Conservation (phyloP, 1,284 basidiomycete species). For the Microstroma glucosiphilum region DNA sequence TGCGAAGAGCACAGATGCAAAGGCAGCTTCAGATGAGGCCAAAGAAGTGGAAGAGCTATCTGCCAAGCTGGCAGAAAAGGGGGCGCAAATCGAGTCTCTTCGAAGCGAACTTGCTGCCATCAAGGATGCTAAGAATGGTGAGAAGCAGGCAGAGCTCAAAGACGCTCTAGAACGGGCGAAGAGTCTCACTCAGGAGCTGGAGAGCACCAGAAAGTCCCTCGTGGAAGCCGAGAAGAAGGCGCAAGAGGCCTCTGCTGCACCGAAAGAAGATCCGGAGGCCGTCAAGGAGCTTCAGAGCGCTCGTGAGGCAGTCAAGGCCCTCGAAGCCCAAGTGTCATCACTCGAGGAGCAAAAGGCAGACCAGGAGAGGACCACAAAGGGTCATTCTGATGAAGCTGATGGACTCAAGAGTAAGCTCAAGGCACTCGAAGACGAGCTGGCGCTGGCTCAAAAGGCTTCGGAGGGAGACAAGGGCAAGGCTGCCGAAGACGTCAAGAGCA, state of each 20-base stretch:
- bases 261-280: background rate
- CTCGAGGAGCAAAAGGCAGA: conserved; percentile 14
- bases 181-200: conserved; percentile 5
- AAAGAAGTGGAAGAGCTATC: conserved; percentile 8
- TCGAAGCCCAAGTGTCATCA: conserved; percentile 13
- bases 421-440: conserved; percentile 18
- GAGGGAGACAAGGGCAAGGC: conserved; percentile 15
- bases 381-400: conserved; percentile 4
- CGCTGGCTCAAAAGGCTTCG: conserved; percentile 16
- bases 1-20: background rate
- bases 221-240: background rate
- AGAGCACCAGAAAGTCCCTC: conserved; percentile 9
- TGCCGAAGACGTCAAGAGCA: conserved; percentile 15
- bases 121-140: background rate
- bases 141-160: background rate
- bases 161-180: background rate
- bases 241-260: background rate
- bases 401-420: conserved; percentile 7
- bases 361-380: conserved; percentile 11
- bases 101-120: conserved; percentile 5
- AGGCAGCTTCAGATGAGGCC: background rate
- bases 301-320: conserved; percentile 18
- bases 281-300: conserved; percentile 8
- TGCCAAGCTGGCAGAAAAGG: conserved; percentile 8
- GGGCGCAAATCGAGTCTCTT: conserved; percentile 18